Conservation (phyloP, 192 early-diverging fungal genomes). For the Backusella tuberculispora region DNA sequence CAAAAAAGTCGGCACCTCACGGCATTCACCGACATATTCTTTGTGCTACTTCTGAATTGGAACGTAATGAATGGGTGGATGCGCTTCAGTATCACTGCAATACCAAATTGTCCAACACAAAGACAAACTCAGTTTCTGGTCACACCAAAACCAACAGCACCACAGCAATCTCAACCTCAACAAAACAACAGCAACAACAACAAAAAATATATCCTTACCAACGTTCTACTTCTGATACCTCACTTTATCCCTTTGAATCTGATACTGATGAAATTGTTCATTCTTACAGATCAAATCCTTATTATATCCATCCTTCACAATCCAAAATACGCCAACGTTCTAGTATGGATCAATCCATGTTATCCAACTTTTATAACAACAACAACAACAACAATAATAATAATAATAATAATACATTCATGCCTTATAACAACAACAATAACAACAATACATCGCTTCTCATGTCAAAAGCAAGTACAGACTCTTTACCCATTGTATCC, state of each 20-base stretch:
- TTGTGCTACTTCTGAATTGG: conserved; percentile 85
- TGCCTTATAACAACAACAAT: not conserved
- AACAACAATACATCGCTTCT: not conserved
- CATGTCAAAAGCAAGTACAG: not conserved
- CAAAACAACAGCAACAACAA: no score
- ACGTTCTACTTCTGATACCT: not conserved
- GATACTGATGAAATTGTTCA: not conserved
- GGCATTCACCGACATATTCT: conserved; percentile 81
- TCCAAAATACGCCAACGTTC: not conserved
- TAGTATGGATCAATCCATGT: conserved; percentile 3
- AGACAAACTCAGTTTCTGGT: not conserved
- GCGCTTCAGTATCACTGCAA: conserved; percentile 47
- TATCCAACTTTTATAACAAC: not conserved
- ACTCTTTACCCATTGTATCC: conserved; percentile 1
- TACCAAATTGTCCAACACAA: no score
- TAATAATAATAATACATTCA: not conserved
- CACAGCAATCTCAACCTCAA: conserved; percentile 46
- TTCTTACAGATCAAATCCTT: no score
- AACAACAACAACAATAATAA: not conserved
- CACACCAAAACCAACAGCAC: conserved; percentile 36
- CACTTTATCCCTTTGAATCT: not conserved
- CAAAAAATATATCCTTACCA: conserved; percentile 1
- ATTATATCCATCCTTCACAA: not conserved
- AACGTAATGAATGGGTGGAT: conserved; percentile 92
- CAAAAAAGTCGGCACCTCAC: conserved; percentile 52